These are phyloP conservation scores for Pseudoscleropodium purum DNA, from an alignment of 225 moss, liverwort and hornwort species.

Conservation along the genomic window DNA sequence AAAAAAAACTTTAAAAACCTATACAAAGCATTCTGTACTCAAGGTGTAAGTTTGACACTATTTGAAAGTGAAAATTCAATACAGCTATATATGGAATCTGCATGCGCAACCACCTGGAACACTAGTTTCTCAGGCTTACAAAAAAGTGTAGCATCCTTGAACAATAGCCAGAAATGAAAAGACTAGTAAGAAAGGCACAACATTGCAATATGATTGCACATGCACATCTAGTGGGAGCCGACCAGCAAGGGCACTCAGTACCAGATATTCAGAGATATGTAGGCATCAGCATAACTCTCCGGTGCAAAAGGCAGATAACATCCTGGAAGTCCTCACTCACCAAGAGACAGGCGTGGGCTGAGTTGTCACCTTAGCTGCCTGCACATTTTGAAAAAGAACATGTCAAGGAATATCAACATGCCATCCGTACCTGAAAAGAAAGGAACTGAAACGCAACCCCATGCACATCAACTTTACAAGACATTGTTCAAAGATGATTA, in stretches of 20 bases:
- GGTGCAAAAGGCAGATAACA: conserved; percentile 40
- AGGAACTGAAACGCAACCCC: background rate
- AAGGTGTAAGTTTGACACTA: background rate
- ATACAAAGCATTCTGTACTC: background rate
- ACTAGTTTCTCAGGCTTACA: background rate
- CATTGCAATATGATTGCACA: conserved; percentile 12
- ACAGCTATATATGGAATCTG: background rate
- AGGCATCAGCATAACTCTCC: conserved; percentile 45
- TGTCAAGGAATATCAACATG: background rate
- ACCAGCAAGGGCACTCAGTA: conserved; percentile 40
- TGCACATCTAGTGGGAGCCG: conserved; percentile 31
- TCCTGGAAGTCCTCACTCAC: conserved; percentile 64
- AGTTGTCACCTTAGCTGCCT: conserved; percentile 76
- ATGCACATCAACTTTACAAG: background rate
- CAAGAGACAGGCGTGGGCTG: conserved; percentile 90
- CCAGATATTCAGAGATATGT: conserved; percentile 40
- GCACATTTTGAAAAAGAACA: conserved; percentile 10
- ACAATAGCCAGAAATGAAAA: background rate
- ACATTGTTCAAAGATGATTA: background rate
- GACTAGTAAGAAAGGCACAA: background rate
- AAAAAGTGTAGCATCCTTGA: background rate
- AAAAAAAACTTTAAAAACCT: background rate
- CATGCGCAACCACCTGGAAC: background rate
- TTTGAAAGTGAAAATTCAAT: background rate
- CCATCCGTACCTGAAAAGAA: background rate